Conservation (phyloP, 2,329 filamentous ascomycete species). For the Diaporthe sp. region DNA sequence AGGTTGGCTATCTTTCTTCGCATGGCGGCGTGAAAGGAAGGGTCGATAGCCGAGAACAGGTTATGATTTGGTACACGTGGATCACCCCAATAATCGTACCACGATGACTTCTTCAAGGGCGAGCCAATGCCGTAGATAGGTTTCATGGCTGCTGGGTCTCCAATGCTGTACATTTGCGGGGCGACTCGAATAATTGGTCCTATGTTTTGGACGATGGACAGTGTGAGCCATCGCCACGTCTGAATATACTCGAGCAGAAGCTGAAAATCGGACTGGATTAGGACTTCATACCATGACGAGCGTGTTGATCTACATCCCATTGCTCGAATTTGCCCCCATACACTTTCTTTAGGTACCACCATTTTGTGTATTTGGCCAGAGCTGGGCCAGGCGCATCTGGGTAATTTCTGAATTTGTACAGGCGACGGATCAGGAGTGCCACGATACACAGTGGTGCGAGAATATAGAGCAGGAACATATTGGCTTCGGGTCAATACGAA, state of each 20-base stretch:
- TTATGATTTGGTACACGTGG: background rate
- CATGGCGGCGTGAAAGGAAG: background rate
- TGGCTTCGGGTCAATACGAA: background rate
- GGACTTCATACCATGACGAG: background rate
- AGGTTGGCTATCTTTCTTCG: conserved; percentile 3
- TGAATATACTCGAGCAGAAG: background rate
- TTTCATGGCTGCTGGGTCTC: background rate
- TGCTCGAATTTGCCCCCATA: conserved; percentile 1
- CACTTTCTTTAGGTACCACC: conserved; percentile 13
- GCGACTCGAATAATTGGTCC: conserved; percentile 19
- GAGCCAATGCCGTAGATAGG: conserved; percentile 11
- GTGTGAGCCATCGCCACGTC: background rate
- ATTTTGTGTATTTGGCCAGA: background rate
- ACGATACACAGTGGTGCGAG: background rate
- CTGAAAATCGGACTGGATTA: background rate
- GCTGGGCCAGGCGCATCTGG: background rate
- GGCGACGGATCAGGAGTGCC: background rate
- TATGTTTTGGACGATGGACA: background rate
- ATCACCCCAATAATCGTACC: conserved; percentile 10
- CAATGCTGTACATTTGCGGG: conserved; percentile 10
- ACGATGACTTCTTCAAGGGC: background rate
- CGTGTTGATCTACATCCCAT: conserved; percentile 11
- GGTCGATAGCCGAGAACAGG: background rate
- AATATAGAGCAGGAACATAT: background rate
- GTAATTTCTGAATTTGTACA: conserved; percentile 16